These are phyloP conservation scores for Fraxinus sp. DNA, from an alignment of 305 asterid species.

Conservation along the genomic window DNA sequence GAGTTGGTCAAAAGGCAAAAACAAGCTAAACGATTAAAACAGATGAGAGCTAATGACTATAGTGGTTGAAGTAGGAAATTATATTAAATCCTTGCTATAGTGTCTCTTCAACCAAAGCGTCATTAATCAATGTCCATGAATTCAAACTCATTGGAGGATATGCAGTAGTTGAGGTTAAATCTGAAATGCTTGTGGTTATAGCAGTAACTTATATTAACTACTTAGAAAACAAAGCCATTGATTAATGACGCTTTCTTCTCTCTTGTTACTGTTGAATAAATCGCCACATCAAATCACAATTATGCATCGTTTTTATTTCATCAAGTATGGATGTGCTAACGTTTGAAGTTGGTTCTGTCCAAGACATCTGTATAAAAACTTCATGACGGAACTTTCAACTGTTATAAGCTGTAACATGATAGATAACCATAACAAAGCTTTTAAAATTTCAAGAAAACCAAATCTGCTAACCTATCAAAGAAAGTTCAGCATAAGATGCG, in stretches of 20 bases:
- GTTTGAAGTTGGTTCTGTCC: not conserved
- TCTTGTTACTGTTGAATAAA: not conserved
- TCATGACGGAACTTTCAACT: not conserved
- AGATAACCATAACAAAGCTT: not conserved
- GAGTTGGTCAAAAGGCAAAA: not conserved
- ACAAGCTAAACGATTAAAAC: not conserved
- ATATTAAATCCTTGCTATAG: too few species aligned
- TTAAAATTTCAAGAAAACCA: not conserved
- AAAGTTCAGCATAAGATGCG: not conserved
- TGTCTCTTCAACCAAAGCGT: too few species aligned
- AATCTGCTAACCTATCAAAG: not conserved
- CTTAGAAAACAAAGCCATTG: not conserved
- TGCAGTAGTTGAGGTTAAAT: not conserved
- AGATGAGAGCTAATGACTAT: not conserved
- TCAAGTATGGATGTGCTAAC: not conserved
- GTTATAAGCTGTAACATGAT: not conserved
- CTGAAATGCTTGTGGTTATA: not conserved
- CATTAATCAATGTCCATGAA: too few species aligned
- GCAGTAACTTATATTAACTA: not conserved
- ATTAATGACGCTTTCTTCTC: not conserved
- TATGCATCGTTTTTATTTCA: not conserved
- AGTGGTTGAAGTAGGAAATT: not conserved
- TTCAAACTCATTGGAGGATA: not conserved
- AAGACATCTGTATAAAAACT: not conserved
- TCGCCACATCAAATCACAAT: not conserved